Evolutionary conservation across 306 rosid species (phyloP).

Genomic region (Fagus sylvatica): DNA sequence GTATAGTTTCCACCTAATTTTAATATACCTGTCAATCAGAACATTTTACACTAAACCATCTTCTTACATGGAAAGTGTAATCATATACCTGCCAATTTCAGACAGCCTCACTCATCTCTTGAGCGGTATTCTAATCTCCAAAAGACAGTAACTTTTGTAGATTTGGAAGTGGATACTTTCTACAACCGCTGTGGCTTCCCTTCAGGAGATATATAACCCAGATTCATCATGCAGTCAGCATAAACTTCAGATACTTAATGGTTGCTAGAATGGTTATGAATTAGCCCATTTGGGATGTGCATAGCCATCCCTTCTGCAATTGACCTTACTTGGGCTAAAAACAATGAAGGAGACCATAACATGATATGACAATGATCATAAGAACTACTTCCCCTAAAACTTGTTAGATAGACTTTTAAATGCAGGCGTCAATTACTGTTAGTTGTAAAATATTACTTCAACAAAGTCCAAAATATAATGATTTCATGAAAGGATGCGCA

Average conservation of each 20-base stretch:
- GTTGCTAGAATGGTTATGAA: not conserved
- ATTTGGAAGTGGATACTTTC: not conserved
- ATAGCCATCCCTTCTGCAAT: not conserved
- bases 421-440: not conserved
- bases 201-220: not conserved
- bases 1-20: no score
- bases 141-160: not conserved
- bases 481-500: not conserved
- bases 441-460: not conserved
- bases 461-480: not conserved
- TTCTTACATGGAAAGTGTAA: not conserved
- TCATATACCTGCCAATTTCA: not conserved
- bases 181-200: not conserved
- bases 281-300: not conserved
- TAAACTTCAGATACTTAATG: not conserved
- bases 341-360: not conserved
- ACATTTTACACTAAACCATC: no score
- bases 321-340: not conserved
- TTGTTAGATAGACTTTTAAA: not conserved
- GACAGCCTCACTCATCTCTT: not conserved
- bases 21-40: no score
- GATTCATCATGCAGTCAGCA: not conserved
- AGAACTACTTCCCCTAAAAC: not conserved
- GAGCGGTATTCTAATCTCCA: not conserved
- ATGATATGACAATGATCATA: not conserved